Base-by-base conservation (phyloP, 352 stramenopile genomes). In the Pythium oligandrum region DNA sequence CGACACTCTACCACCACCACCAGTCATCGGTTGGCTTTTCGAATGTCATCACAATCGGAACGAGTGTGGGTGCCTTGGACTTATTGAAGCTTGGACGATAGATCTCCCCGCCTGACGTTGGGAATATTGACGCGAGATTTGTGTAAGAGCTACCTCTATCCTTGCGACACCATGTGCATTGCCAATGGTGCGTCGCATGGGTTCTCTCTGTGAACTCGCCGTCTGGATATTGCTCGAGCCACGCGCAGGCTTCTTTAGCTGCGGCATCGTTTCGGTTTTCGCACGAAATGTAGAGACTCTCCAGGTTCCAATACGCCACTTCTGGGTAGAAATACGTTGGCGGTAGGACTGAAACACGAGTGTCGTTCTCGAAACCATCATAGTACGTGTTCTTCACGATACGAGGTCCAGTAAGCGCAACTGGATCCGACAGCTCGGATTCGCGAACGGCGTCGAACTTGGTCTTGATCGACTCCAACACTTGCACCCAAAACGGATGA, bases 81-180 rank as follows among this genome's bases (percentile, higher is more conserved):
- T n/a, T n/a, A n/a, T n/a, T n/a, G n/a, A n/a, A n/a, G n/a, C n/a
- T n/a, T n/a, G n/a, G n/a, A n/a, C n/a, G n/a, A n/a, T n/a, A n/a
- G n/a, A n/a, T n/a, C n/a, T n/a, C n/a, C n/a, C n/a, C n/a, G n/a
- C n/a, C n/a, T n/a, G n/a, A n/a, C n/a, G n/a, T n/a, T n/a, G n/a
- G n/a, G n/a, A n/a, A n/a, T n/a, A n/a, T n/a, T n/a, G n/a, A n/a
- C n/a, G n/a, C n/a, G n/a, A n/a, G n/a, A n/a, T n/a, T n/a, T n/a
- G n/a, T n/a, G n/a, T n/a, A n/a, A n/a, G n/a, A n/a, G n/a, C n/a
- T n/a, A n/a, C n/a, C n/a, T n/a, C n/a, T n/a, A n/a, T n/a, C n/a
- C n/a, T n/a, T n/a, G n/a, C n/a, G 39, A 33, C 75, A 83, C 75
- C 73, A 84, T 35, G 73, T 82, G 53, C 73, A 87, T 53, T 84